A percentile compares a stretch with the other conserved stretches of the same genome.
Evolutionary conservation across 352 stramenopile genomes (phyloP).

Genomic region (Pythium phragmiticola): DNA sequence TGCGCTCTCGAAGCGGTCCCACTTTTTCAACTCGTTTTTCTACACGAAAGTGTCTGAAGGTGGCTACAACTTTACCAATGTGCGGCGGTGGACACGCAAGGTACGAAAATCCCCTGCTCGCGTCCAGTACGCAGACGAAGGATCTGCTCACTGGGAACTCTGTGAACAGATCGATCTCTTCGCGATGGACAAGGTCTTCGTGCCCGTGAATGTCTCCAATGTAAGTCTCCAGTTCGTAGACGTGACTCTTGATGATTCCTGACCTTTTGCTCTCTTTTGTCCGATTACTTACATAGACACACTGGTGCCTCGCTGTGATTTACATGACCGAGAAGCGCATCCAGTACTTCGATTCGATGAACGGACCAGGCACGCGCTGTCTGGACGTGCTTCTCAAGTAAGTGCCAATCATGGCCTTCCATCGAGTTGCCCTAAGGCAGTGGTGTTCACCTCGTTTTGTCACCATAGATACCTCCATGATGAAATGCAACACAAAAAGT

Average conservation of each 20-base stretch:
- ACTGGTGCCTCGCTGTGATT: constrained; percentile 87
- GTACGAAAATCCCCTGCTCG: constrained; percentile 4
- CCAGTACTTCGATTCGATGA: constrained; percentile 89
- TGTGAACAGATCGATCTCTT: constrained; percentile 74
- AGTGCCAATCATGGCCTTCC: background rate
- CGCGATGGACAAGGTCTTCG: constrained; percentile 89
- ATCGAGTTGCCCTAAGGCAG: too few species aligned
- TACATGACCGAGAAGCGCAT: constrained; percentile 88
- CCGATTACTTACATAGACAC: constrained; percentile 40
- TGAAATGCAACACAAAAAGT: constrained; percentile 86
- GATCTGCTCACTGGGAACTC: too few species aligned
- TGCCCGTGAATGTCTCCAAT: constrained; percentile 86
- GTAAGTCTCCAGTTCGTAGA: constrained; percentile 33
- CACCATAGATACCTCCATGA: constrained; percentile 73
- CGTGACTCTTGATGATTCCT: background rate
- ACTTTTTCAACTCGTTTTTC: constrained; percentile 90
- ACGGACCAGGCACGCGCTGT: constrained; percentile 59
- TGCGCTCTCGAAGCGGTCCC: constrained; percentile 48
- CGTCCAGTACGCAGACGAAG: too few species aligned
- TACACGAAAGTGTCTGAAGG: constrained; percentile 79
- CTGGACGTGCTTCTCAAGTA: constrained; percentile 70
- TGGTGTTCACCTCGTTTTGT: background rate
- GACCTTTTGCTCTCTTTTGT: background rate
- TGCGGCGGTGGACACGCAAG: constrained; percentile 83
- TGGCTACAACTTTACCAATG: constrained; percentile 84